These are phyloP conservation scores for Thecaphora frezii DNA, from an alignment of 1,284 basidiomycete genomes.

Conservation along the genomic window DNA sequence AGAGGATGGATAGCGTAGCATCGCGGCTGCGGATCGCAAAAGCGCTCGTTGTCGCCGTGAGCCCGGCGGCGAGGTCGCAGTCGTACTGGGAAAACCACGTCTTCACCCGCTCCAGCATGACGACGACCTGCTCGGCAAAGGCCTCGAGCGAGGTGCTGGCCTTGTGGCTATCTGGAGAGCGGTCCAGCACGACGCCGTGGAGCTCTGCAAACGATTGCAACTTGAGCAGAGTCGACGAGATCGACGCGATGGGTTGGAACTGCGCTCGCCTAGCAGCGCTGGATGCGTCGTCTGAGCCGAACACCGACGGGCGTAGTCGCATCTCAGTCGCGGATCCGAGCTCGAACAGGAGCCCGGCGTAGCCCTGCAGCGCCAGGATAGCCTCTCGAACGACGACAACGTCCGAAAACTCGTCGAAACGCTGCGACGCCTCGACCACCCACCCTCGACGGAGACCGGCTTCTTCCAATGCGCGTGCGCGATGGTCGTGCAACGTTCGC, in stretches of 20 bases:
- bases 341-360: slow-evolving; percentile 7
- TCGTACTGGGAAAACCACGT: slow-evolving; percentile 16
- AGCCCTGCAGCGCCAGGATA: slow-evolving; percentile 16
- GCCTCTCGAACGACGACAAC: slow-evolving; percentile 22
- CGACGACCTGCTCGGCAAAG: slow-evolving; percentile 24
- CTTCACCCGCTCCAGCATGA: slow-evolving; percentile 14
- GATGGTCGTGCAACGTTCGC: not conserved
- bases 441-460: not conserved
- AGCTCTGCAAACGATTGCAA: not conserved
- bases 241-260: not conserved
- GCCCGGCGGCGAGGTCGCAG: slow-evolving; percentile 11
- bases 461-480: slow-evolving; percentile 1
- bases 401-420: slow-evolving; percentile 6
- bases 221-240: not conserved
- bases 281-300: no score
- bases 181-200: not conserved
- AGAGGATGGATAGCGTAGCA: slow-evolving; percentile 17
- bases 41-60: not conserved
- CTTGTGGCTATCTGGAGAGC: not conserved
- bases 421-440: not conserved
- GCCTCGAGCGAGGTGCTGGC: slow-evolving; percentile 15
- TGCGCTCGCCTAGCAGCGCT: no score
- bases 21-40: not conserved
- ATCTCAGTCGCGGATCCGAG: not conserved
- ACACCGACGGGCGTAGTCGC: not conserved